A percentile compares a stretch with the other conserved stretches of the same genome.
phyloP scores from a whole-genome alignment of 495 filamentous ascomycete species.

The Tuber melanosporum region DNA sequence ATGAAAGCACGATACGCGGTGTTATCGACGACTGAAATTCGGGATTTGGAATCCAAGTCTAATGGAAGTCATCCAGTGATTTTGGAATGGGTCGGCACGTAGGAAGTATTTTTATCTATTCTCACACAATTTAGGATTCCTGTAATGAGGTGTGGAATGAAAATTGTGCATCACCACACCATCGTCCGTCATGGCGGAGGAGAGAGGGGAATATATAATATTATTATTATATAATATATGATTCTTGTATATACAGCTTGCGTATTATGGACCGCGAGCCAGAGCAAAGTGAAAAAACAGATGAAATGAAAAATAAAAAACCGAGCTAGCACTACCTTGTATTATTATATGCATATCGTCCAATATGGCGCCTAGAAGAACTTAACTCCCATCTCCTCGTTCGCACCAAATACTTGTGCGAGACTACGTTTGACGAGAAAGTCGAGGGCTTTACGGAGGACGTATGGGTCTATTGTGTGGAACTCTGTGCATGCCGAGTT shows the following conservation, averaged over 20 bases:
- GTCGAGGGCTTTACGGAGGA: conserved; percentile 69
- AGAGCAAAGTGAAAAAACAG: background rate
- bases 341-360: background rate
- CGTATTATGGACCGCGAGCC: background rate
- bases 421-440: conserved; percentile 80
- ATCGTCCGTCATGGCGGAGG: background rate
- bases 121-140: too few species aligned
- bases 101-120: too few species aligned
- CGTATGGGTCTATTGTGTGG: conserved; percentile 74
- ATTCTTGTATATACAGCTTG: too few species aligned
- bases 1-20: too few species aligned
- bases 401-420: conserved; percentile 81
- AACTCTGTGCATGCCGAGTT: conserved; percentile 56
- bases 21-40: too few species aligned
- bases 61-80: too few species aligned
- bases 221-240: too few species aligned
- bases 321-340: background rate
- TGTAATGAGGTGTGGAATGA: background rate
- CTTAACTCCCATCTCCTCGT: conserved; percentile 80
- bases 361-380: conserved; percentile 62
- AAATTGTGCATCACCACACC: background rate
- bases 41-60: too few species aligned
- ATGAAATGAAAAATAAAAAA: background rate
- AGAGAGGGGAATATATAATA: background rate
- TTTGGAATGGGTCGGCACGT: too few species aligned